Evolutionary conservation across 2,329 filamentous ascomycete species (phyloP).

Genomic region (Trichoderma arundinaceum): DNA sequence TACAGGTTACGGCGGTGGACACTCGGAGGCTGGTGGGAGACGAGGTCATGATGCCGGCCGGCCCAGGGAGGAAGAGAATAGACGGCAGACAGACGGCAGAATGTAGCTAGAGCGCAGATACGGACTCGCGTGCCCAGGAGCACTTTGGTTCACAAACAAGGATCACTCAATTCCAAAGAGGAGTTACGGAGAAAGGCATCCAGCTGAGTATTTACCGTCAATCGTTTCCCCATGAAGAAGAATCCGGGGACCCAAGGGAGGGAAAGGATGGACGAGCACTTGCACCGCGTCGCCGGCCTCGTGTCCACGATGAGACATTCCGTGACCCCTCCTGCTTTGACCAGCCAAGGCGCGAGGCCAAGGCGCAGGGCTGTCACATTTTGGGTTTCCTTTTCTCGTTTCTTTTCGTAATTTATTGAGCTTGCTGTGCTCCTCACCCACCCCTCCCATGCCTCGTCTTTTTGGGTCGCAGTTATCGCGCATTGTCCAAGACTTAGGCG

Average conservation of each 20-base stretch:
- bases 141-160: neutral
- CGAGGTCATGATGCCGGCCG: conserved; percentile 9
- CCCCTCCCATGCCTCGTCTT: neutral
- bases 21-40: conserved; percentile 17
- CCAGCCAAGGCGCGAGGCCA: conserved; percentile 4
- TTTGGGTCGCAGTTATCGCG: neutral
- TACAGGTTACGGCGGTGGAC: conserved; percentile 23
- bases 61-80: neutral
- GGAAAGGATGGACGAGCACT: conserved; percentile 17
- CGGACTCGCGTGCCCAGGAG: conserved; percentile 2
- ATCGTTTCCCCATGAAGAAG: conserved; percentile 18
- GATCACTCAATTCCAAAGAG: neutral
- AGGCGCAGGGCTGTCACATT: neutral
- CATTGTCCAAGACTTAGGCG: neutral
- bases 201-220: conserved; percentile 2
- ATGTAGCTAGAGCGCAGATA: neutral
- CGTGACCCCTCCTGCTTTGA: conserved; percentile 18
- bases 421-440: neutral
- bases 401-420: neutral
- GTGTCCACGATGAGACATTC: conserved; percentile 17
- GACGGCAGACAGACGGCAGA: neutral
- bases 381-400: neutral
- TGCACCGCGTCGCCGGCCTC: neutral
- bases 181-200: neutral
- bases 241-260: neutral